Evolutionary conservation across 495 filamentous ascomycete species (phyloP).

Genomic region (Bathelium albidoporum): DNA sequence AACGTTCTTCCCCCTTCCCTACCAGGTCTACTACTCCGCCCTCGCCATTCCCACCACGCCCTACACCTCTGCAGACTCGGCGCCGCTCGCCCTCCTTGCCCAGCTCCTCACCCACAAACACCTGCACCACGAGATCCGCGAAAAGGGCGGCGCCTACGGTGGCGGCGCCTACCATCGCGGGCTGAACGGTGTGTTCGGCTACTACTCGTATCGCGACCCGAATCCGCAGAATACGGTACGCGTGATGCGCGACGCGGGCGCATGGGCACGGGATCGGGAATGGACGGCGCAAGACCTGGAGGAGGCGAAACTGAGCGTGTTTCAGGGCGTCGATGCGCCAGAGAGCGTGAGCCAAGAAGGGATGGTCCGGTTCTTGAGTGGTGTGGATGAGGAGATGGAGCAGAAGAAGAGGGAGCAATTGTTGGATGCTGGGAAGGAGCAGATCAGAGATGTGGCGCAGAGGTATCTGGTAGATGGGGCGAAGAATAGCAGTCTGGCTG

Average conservation of each 20-base stretch:
- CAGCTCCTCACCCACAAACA: conserved; percentile 96
- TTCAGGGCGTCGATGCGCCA: conserved; percentile 92
- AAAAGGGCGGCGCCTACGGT: conserved; percentile 95
- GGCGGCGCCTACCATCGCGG: conserved; percentile 75
- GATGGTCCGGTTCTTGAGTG: conserved; percentile 71
- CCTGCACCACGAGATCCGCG: conserved; percentile 92
- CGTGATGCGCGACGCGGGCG: conserved; percentile 73
- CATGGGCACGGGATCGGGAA: conserved; percentile 69
- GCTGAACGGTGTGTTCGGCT: conserved; percentile 76
- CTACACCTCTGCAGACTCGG: conserved; percentile 63
- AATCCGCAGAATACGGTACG: conserved; percentile 81
- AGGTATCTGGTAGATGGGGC: conserved; percentile 68
- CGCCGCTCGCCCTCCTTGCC: conserved; percentile 75
- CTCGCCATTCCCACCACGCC: conserved; percentile 73
- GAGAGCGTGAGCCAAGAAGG: conserved; percentile 80
- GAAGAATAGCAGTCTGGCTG: conserved; percentile 44
- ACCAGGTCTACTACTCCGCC: conserved; percentile 90
- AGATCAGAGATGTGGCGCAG: conserved; percentile 73
- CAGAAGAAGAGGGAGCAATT: conserved; percentile 77
- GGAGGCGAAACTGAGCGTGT: conserved; percentile 90
- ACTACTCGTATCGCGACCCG: conserved; percentile 96
- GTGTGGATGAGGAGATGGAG: conserved; percentile 80
- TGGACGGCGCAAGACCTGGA: conserved; percentile 86
- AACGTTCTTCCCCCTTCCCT: conserved; percentile 87
- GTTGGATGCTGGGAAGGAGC: conserved; percentile 72